These are phyloP conservation scores for Alternaria rosae DNA, from an alignment of 2,329 filamentous ascomycete species.

Conservation along the genomic window DNA sequence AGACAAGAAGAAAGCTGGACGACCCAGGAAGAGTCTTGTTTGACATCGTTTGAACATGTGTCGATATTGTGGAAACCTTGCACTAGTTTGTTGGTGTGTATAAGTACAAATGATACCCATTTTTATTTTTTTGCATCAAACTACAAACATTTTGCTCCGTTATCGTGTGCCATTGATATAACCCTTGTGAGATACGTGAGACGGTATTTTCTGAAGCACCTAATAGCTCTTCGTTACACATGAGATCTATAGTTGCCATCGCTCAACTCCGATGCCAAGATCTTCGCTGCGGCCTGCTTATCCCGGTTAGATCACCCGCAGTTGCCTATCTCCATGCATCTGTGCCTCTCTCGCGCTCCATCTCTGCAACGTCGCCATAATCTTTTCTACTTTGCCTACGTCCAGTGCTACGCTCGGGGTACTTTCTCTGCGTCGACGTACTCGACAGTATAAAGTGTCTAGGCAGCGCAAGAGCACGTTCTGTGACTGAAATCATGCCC, in stretches of 20 bases:
- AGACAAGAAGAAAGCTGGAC: conserved; percentile 35
- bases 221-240: neutral
- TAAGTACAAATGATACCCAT: conserved; percentile 25
- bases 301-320: conserved; percentile 5
- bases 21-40: conserved; percentile 36
- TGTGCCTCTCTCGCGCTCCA: neutral
- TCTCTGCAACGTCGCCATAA: neutral
- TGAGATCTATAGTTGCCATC: neutral
- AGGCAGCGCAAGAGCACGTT: neutral
- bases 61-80: neutral
- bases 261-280: conserved; percentile 14
- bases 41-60: neutral
- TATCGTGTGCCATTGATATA: neutral
- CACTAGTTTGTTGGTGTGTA: neutral
- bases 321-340: conserved; percentile 5
- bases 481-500: conserved; percentile 29
- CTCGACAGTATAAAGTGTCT: neutral
- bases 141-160: neutral
- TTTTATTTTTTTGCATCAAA: conserved; percentile 1
- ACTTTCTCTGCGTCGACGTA: neutral
- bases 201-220: neutral
- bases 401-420: neutral
- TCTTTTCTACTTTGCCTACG: neutral
- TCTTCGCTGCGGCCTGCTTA: conserved; percentile 6
- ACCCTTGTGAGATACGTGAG: neutral